Evolutionary conservation across 2,329 filamentous ascomycete species (phyloP), one percentile per base, ranked within the genome.

Genomic region (Penicillium glabrum): DNA sequence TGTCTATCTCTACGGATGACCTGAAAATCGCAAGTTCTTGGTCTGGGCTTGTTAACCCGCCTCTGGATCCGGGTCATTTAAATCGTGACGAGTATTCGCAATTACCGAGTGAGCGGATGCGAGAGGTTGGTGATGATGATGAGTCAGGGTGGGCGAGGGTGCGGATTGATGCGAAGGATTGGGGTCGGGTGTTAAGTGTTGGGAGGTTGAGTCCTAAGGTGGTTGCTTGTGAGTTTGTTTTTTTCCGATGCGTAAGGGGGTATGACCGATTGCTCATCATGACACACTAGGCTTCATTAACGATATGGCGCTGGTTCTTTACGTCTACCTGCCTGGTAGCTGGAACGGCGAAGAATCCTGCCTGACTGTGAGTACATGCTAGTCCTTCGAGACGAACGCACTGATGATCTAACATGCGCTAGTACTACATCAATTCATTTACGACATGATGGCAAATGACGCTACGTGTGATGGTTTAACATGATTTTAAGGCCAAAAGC

Each of bases 101-200:
- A 57, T 90, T 96, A 72, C 92, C 93, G 0, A 93, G 88, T 72
- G 91, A 91, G 51, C 82, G 81, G 57, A 93, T 96, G 81, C 86
- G 86, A 64, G 84, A 76, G 51, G 65, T 84, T 1, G 81, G 81
- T 5, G 82, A 87, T 52, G 87, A 85, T 21, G 90, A 90, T 14
- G 90, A 92, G 14, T 87, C 91, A 59, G 87, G 86, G 46, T 98
- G 93, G 91, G 91, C 92, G 1, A 91, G 86, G 24, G 93, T 98
- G 35, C 83, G 90, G 52, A 92, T 98, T 24, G 95, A 98, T 75
- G 95, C 92, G 33, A 89, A 87, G 72, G 95, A 99, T 72, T 98
- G 95, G 93, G 91, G 91, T 31, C 86, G 86, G 64, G 93, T 98
- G n/a, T 80, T 99, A 63, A 96, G 91, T 72, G 93, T 98, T 13